Percentiles rank a stretch among this genome's conserved stretches.
Evolutionary conservation across 2,329 filamentous ascomycete species (phyloP).

Genomic region (Calonectria honghensis): DNA sequence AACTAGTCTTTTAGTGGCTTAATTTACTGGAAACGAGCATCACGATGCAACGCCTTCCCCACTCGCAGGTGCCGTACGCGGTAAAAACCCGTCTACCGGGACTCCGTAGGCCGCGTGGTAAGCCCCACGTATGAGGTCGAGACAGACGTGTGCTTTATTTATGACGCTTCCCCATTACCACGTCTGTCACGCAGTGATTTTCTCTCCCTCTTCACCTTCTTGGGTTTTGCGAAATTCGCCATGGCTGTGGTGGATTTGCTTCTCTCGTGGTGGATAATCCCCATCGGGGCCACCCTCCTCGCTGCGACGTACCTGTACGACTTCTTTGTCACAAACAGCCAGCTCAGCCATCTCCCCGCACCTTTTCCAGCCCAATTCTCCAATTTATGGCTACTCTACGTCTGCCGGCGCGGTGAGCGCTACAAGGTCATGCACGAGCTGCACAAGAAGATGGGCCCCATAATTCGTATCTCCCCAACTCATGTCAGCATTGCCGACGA

Average conservation of each 20-base stretch:
- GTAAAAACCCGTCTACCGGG: not conserved
- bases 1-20: constrained; percentile 3
- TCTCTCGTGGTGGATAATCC: constrained; percentile 68
- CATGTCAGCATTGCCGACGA: constrained; percentile 90
- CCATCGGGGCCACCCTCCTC: constrained; percentile 67
- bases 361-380: constrained; percentile 80
- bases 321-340: constrained; percentile 73
- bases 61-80: not conserved
- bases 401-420: constrained; percentile 78
- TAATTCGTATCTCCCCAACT: constrained; percentile 89
- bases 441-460: constrained; percentile 85
- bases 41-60: not conserved
- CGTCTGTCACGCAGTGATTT: not conserved
- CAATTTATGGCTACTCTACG: constrained; percentile 86
- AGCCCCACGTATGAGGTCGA: constrained; percentile 15
- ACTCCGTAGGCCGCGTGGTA: constrained; percentile 27
- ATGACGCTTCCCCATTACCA: constrained; percentile 26
- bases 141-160: constrained; percentile 8
- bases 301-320: constrained; percentile 75
- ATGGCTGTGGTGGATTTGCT: constrained; percentile 58
- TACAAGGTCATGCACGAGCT: constrained; percentile 80
- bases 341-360: constrained; percentile 74
- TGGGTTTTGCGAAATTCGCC: not conserved
- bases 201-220: not conserved
- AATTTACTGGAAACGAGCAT: constrained; percentile 14